These are phyloP conservation scores for Dunaliella primolecta DNA, from an alignment of 139 green algal genomes.

Conservation along the genomic window DNA sequence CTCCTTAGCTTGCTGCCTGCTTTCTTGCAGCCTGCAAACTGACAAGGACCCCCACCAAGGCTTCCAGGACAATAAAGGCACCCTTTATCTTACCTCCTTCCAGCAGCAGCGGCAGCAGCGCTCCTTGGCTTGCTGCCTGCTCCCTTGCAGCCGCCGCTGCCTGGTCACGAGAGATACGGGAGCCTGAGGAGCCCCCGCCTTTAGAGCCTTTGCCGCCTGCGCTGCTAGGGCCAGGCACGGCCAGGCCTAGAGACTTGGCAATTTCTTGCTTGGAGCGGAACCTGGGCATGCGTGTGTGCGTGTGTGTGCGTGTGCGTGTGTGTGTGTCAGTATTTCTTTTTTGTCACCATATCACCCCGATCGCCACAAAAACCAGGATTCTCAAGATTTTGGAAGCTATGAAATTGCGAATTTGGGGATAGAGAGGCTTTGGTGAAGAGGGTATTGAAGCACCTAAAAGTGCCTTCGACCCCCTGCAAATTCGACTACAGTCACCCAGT, in stretches of 20 bases:
- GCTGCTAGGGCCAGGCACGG: neutral
- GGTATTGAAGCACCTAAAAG: no score
- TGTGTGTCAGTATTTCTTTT: no score
- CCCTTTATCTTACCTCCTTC: neutral
- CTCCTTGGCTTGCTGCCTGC: neutral
- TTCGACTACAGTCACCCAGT: no score
- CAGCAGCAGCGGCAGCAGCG: conserved; percentile 1
- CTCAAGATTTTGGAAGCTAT: no score
- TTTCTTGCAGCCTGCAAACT: no score
- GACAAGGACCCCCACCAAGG: no score
- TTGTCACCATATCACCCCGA: no score
- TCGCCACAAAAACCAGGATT: no score
- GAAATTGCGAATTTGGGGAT: no score
- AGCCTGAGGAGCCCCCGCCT: neutral
- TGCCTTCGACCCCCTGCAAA: no score
- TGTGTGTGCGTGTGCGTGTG: neutral
- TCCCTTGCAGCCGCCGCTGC: conserved; percentile 3
- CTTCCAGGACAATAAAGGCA: no score
- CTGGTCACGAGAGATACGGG: neutral
- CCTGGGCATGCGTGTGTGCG: neutral
- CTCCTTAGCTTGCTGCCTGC: neutral
- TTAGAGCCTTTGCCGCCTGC: neutral
- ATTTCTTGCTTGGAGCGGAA: conserved; percentile 3
- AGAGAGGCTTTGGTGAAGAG: no score
- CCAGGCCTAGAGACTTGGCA: neutral